Evolutionary conservation across 1,284 basidiomycete species (phyloP).

Genomic region (Meripilus lineatus): DNA sequence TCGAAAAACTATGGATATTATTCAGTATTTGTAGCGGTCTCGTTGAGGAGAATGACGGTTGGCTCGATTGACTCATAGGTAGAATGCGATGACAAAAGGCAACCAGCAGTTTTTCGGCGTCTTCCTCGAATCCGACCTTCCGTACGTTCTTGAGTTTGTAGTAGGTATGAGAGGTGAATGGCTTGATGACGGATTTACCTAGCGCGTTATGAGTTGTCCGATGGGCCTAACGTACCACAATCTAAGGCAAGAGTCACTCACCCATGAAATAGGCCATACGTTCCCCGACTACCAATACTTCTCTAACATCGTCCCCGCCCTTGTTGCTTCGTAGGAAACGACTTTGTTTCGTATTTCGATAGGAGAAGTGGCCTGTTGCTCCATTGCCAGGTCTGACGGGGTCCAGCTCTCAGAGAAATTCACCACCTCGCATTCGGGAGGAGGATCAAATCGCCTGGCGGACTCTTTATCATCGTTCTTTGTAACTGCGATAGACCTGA

Average conservation of each 20-base stretch:
- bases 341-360: conserved; percentile 76
- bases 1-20: conserved; percentile 99
- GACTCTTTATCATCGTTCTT: too few relatives aligned
- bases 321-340: conserved; percentile 79
- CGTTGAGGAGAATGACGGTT: conserved; percentile 63
- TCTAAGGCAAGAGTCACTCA: conserved; percentile 30
- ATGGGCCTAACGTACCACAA: conserved; percentile 1
- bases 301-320: conserved; percentile 85
- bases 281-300: conserved; percentile 91
- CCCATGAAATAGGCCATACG: conserved; percentile 98
- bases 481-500: too few relatives aligned
- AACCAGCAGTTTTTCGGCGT: conserved; percentile 70
- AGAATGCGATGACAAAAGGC: conserved; percentile 83
- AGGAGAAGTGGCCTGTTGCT: conserved; percentile 73
- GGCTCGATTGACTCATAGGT: conserved; percentile 83
- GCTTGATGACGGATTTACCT: conserved; percentile 93
- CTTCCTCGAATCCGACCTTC: conserved; percentile 69
- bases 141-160: conserved; percentile 86
- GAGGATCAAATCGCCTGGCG: too few relatives aligned
- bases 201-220: conserved; percentile 8
- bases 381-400: conserved; percentile 32
- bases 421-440: too few relatives aligned
- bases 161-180: conserved; percentile 87
- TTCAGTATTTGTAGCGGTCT: conserved; percentile 71
- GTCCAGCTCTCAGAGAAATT: too few relatives aligned